Conservation (phyloP, 306 rosid species). For the Glycyrrhiza uralensis region DNA sequence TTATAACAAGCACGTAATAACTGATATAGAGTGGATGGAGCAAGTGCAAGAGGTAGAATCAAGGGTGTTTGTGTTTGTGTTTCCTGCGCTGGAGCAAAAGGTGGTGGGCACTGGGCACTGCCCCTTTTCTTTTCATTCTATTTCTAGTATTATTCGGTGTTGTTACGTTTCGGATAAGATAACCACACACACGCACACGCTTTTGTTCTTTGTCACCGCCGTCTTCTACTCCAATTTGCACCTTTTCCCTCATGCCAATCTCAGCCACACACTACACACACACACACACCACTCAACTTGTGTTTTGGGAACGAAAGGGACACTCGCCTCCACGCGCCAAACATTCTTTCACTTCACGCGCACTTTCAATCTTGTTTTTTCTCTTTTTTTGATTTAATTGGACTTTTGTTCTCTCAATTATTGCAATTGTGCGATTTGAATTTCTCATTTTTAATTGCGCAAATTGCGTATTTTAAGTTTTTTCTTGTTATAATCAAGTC, state of each 20-base stretch:
- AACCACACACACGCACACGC: no score
- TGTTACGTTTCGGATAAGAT: not conserved
- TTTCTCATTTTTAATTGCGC: no score
- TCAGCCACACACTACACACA: not conserved
- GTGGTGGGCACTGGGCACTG: not conserved
- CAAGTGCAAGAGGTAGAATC: not conserved
- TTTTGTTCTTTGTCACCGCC: not conserved
- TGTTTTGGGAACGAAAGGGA: not conserved
- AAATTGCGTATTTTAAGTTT: no score
- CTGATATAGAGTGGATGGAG: not conserved
- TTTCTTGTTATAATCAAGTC: no score
- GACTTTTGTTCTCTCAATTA: no score
- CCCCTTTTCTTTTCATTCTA: not conserved
- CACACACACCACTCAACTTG: no score
- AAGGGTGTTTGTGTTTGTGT: not conserved
- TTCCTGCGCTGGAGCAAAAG: not conserved
- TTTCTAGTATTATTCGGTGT: not conserved
- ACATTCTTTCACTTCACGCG: not conserved
- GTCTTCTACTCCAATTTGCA: not conserved
- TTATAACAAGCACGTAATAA: no score
- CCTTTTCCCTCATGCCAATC: not conserved
- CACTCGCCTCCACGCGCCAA: not conserved
- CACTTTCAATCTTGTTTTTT: not conserved
- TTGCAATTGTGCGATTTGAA: no score
- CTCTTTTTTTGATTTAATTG: no score